Conservation (phyloP, 257 asterid species). For the Capsicum baccatum region DNA sequence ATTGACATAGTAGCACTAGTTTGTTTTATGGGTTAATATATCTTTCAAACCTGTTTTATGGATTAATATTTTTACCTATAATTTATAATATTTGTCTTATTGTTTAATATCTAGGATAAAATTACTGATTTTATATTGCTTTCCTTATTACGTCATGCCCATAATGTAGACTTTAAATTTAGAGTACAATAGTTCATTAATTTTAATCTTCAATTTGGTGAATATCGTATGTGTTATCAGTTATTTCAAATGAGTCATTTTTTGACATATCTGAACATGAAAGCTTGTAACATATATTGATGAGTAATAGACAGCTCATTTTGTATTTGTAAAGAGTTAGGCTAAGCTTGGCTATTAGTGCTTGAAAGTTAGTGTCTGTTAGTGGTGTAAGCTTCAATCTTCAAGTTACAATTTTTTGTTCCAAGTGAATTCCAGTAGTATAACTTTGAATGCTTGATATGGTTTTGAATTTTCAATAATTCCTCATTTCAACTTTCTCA, state of each 20-base stretch:
- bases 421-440: neutral
- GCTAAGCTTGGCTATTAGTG: neutral
- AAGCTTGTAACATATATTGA: neutral
- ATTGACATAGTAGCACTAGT: no score
- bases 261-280: neutral
- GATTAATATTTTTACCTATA: no score
- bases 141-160: no score
- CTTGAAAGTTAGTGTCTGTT: neutral
- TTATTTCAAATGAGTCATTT: neutral
- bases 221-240: neutral
- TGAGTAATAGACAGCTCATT: slow-evolving; percentile 1
- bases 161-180: neutral
- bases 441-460: neutral
- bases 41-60: no score
- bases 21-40: no score
- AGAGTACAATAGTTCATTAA: neutral
- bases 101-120: no score
- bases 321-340: neutral
- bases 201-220: neutral
- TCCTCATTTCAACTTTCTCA: neutral
- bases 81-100: no score
- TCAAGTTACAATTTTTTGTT: neutral
- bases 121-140: no score
- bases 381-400: slow-evolving; percentile 5
- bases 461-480: neutral